phyloP scores from a whole-genome alignment of 2,329 filamentous ascomycete species.

The Ceratocystis variospora region DNA sequence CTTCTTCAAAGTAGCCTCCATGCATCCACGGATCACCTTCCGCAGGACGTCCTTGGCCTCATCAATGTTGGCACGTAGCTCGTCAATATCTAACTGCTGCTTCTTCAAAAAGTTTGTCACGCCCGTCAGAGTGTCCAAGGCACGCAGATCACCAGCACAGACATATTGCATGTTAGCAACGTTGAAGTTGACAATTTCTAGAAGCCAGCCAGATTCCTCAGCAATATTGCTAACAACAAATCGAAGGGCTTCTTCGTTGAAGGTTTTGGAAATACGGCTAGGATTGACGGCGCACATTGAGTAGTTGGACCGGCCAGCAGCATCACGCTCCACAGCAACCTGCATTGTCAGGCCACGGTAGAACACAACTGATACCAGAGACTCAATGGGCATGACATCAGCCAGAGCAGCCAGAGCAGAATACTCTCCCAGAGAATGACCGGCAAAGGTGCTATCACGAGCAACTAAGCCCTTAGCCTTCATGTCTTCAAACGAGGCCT shows the following conservation, averaged over 20 bases:
- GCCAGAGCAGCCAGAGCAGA: slow-evolving; percentile 90
- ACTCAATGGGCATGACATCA: slow-evolving; percentile 99
- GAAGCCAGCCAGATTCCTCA: slow-evolving; percentile 83
- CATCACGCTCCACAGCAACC: slow-evolving; percentile 94
- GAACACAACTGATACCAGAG: slow-evolving; percentile 94
- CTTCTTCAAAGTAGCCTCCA: slow-evolving; percentile 77
- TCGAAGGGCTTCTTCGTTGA: slow-evolving; percentile 93
- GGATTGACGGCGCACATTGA: slow-evolving; percentile 99
- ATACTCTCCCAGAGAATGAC: slow-evolving; percentile 96
- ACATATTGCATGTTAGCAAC: slow-evolving; percentile 65
- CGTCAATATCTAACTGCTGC: slow-evolving; percentile 93
- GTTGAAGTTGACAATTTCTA: slow-evolving; percentile 98
- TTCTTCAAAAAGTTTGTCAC: slow-evolving; percentile 92
- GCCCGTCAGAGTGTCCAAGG: slow-evolving; percentile 58
- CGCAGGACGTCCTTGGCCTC: slow-evolving; percentile 82
- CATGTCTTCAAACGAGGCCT: slow-evolving; percentile 99
- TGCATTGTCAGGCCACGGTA: slow-evolving; percentile 99
- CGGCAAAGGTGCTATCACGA: slow-evolving; percentile 90
- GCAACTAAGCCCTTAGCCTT: slow-evolving; percentile 91
- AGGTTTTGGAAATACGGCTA: slow-evolving; percentile 93
- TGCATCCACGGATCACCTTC: slow-evolving; percentile 80
- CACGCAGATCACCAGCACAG: slow-evolving; percentile 55
- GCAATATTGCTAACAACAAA: slow-evolving; percentile 94
- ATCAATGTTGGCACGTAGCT: slow-evolving; percentile 77
- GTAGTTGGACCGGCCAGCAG: slow-evolving; percentile 86